A percentile compares a stretch with the other conserved stretches of the same genome.
Conservation (phyloP, 176 grass and related monocot genomes). For the Ananas comosus region DNA sequence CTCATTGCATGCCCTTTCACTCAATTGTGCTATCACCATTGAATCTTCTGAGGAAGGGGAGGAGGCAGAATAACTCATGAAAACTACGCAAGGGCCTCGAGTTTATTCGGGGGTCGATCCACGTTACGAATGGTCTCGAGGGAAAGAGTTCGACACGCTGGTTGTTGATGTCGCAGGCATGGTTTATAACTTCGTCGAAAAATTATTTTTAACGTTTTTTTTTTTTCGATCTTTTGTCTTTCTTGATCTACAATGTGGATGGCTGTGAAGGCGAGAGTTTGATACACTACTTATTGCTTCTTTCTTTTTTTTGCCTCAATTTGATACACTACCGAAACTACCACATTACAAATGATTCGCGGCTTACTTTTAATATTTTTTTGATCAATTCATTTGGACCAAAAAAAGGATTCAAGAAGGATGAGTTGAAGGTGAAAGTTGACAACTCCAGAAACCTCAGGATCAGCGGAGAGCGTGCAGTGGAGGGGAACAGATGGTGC, state of each 20-base stretch:
- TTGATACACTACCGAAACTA: background rate
- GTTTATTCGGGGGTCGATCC: slow-evolving; percentile 38
- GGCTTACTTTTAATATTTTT: background rate
- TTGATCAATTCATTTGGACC: background rate
- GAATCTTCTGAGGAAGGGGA: background rate
- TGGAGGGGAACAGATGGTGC: slow-evolving; percentile 19
- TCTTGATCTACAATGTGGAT: too few species aligned
- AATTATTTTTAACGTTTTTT: background rate
- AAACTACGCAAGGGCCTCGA: slow-evolving; percentile 7
- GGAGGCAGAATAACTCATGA: slow-evolving; percentile 26
- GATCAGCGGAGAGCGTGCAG: slow-evolving; percentile 43
- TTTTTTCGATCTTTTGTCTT: background rate
- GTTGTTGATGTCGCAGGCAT: slow-evolving; percentile 39
- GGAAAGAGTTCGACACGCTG: slow-evolving; percentile 36
- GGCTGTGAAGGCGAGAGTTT: too few species aligned
- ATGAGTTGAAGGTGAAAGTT: slow-evolving; percentile 55
- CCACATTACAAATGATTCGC: background rate
- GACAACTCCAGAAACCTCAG: slow-evolving; percentile 28
- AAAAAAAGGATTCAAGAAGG: slow-evolving; percentile 53
- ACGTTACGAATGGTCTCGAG: slow-evolving; percentile 39
- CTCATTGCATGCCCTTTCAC: background rate
- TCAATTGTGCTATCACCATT: background rate
- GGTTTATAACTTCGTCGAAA: background rate
- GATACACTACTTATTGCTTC: too few species aligned
- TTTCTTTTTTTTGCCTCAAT: too few species aligned